Evolutionary conservation across 768 basidiomycete species (phyloP), one percentile per base, ranked within the genome.

Genomic region (Pluteus cervinus): DNA sequence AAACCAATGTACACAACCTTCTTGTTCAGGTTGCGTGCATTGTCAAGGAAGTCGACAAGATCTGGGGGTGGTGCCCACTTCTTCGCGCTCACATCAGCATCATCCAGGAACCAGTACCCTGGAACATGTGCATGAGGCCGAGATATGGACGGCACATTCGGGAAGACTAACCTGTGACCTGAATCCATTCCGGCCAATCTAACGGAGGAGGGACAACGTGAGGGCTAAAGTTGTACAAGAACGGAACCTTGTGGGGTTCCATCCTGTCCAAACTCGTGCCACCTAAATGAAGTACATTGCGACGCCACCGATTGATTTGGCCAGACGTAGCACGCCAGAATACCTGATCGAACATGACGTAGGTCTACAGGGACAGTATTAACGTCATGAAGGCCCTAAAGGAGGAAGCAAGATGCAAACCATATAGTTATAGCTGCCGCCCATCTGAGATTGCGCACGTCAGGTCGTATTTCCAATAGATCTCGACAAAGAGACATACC

Each of bases 171-270:
- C 88, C 89, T 44, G 91, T 91, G 1, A 93, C 77, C 28, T 87
- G 83, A 45, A 98, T 97, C 91, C 93, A 97, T 59, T 99, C 94
- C 4, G 92, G 90, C 96, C 96, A 99, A 57, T 99, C 94, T 39
- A 98, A 62, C 3, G 94, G 94, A 18, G 85, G 89, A 5, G 93
- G 92, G 10, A 98, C 89, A 31, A 90, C 71, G 21, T 76, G 69
- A 1, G 92, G 88, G 51, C 89, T 93, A 56, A 98, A 98, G 58
- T 97, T 98, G 62, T 99, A 99, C 21, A 99, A 60, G 67, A 98
- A 99, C 3, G 94, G 94, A 34, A 94, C 88, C 64, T 93, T 96
- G 63, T 98, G 92, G 24, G 88, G 88, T 54, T 96, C 91, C 80
- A 98, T 87, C 62, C 82, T 91, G 60, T 98, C 96, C 29, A 96